These are phyloP conservation scores for Marasmius fiardii DNA, from an alignment of 1,284 basidiomycete species.

Conservation along the genomic window DNA sequence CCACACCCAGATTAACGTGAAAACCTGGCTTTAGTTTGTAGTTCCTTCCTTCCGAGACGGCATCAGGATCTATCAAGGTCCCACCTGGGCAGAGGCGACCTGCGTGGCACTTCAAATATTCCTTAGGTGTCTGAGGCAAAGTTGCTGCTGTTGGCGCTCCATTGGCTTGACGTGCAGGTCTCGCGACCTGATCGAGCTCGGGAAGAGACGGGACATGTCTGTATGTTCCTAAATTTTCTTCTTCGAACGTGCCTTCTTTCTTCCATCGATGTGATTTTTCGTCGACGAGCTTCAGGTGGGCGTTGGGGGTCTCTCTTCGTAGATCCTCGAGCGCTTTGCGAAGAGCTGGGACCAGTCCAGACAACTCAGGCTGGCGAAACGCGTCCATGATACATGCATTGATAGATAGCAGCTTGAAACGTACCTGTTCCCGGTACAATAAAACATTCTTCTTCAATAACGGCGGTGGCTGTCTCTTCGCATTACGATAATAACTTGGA, in stretches of 20 bases:
- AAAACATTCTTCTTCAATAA: background rate
- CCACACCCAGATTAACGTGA: background rate
- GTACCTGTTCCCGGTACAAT: background rate
- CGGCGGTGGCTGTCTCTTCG: conserved; percentile 7
- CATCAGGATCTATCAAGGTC: conserved; percentile 9
- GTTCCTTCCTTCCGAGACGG: conserved; percentile 7
- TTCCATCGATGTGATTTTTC: background rate
- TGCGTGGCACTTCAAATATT: conserved; percentile 4
- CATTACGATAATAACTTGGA: conserved; percentile 6
- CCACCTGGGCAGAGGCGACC: conserved; percentile 10
- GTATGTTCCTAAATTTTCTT: background rate
- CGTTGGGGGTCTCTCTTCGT: background rate
- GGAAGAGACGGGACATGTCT: background rate
- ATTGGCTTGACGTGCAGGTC: background rate
- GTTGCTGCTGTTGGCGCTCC: background rate
- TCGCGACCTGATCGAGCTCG: background rate
- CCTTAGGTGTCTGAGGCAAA: background rate
- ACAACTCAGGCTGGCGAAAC: background rate
- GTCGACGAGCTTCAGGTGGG: background rate
- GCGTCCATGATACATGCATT: background rate
- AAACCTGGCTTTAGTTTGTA: conserved; percentile 1
- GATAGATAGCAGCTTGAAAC: background rate
- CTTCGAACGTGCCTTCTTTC: background rate
- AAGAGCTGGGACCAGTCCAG: background rate
- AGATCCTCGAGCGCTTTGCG: background rate